Percentiles rank a stretch among this genome's conserved stretches.
These are phyloP conservation scores for Podaxis carcinomalis DNA, from an alignment of 768 basidiomycete genomes.

Conservation along the genomic window DNA sequence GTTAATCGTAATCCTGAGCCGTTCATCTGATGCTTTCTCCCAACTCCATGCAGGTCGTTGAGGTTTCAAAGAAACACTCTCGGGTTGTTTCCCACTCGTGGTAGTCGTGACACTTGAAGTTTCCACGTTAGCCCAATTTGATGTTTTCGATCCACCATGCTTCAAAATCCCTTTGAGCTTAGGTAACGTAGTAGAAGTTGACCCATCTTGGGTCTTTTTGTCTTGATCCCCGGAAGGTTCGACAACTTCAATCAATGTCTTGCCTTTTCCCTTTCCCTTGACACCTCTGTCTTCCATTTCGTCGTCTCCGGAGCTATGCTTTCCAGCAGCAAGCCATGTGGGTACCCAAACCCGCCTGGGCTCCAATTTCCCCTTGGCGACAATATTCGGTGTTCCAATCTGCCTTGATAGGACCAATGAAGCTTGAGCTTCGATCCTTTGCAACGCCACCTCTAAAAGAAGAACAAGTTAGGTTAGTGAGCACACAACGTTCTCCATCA, in stretches of 20 bases:
- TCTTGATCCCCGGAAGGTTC: conserved; percentile 7
- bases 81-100: background rate
- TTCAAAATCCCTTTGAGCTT: conserved; percentile 43
- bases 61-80: background rate
- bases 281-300: background rate
- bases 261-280: conserved; percentile 3
- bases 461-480: background rate
- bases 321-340: conserved; percentile 27
- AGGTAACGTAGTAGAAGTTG: conserved; percentile 12
- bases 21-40: conserved; percentile 33
- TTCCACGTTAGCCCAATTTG: conserved; percentile 17
- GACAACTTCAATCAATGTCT: conserved; percentile 47
- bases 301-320: background rate
- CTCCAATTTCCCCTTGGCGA: conserved; percentile 64
- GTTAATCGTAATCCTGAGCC: conserved; percentile 44
- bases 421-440: conserved; percentile 62
- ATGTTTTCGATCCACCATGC: conserved; percentile 13
- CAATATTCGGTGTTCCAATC: conserved; percentile 72
- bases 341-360: conserved; percentile 59
- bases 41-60: conserved; percentile 44
- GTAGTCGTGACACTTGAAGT: background rate
- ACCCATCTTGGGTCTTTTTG: background rate
- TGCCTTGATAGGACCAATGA: conserved; percentile 59
- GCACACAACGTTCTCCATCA: background rate
- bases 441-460: conserved; percentile 58